Percentiles rank a stretch among this genome's conserved stretches.
These are phyloP conservation scores for Penicillium angulare DNA, from an alignment of 495 filamentous ascomycete species.

Conservation along the genomic window DNA sequence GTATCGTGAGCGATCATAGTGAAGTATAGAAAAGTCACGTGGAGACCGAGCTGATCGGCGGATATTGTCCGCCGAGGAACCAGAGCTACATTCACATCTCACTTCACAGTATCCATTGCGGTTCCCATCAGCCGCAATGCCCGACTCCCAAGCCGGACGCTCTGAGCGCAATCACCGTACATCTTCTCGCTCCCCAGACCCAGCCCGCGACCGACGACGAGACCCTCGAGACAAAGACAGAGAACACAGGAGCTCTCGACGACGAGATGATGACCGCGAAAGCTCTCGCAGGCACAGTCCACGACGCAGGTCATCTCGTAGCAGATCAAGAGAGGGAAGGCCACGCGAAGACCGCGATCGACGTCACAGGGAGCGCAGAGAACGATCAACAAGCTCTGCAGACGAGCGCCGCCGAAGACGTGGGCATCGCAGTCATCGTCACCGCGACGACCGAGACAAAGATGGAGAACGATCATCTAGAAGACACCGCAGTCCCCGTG, in stretches of 20 bases:
- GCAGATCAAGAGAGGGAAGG: constrained; percentile 21
- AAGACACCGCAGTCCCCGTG: constrained; percentile 25
- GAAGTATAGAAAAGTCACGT: neutral
- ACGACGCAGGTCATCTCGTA: constrained; percentile 31
- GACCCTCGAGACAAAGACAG: constrained; percentile 26
- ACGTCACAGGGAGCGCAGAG: constrained; percentile 27
- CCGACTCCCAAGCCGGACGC: constrained; percentile 21
- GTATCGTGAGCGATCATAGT: no score
- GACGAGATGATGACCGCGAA: constrained; percentile 28
- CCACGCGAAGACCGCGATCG: constrained; percentile 23
- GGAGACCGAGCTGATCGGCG: neutral
- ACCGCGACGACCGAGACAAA: constrained; percentile 27
- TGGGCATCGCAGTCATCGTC: constrained; percentile 31
- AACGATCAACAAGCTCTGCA: constrained; percentile 19
- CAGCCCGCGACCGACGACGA: constrained; percentile 25
- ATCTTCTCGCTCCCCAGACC: constrained; percentile 18
- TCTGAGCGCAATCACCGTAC: constrained; percentile 16
- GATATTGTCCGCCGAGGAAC: neutral
- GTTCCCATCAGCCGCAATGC: constrained; percentile 16
- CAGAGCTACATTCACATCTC: neutral
- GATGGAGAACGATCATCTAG: constrained; percentile 25
- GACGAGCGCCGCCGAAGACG: constrained; percentile 30
- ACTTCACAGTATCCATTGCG: no score
- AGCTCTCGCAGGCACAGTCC: constrained; percentile 31
- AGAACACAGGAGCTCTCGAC: constrained; percentile 27